Conservation (phyloP, 768 basidiomycete genomes). For the Crucibulum laeve region DNA sequence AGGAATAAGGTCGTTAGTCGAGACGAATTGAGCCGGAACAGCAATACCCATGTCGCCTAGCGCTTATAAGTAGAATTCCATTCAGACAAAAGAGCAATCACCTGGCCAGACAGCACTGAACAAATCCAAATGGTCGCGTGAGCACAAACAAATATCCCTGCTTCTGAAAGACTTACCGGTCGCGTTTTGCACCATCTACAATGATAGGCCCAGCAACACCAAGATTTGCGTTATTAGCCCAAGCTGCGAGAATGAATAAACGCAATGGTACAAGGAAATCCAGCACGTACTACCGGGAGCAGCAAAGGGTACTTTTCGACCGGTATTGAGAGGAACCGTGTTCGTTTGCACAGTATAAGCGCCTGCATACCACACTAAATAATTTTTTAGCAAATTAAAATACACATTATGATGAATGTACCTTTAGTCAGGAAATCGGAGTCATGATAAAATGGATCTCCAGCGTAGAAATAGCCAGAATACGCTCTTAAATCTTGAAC, state of each 20-base stretch:
- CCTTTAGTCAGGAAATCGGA: conserved; percentile 46
- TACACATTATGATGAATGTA: conserved; percentile 7
- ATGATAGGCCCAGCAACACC: conserved; percentile 58
- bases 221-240: conserved; percentile 51
- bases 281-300: conserved; percentile 33
- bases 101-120: conserved; percentile 57
- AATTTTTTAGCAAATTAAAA: neutral
- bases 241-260: conserved; percentile 24
- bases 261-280: neutral
- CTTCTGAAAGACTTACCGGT: conserved; percentile 29
- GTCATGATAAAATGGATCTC: conserved; percentile 40
- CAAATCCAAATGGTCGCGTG: neutral
- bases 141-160: neutral
- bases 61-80: neutral
- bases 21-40: conserved; percentile 57
- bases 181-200: conserved; percentile 58
- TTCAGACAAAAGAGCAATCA: conserved; percentile 14
- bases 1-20: conserved; percentile 53
- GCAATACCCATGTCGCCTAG: conserved; percentile 63
- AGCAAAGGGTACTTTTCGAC: conserved; percentile 42
- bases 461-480: conserved; percentile 48
- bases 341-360: conserved; percentile 62
- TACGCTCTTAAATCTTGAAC: conserved; percentile 43
- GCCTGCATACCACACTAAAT: conserved; percentile 52
- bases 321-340: conserved; percentile 46